Conservation (phyloP, 2,329 filamentous ascomycete genomes). For the Aureobasidium sp. region DNA sequence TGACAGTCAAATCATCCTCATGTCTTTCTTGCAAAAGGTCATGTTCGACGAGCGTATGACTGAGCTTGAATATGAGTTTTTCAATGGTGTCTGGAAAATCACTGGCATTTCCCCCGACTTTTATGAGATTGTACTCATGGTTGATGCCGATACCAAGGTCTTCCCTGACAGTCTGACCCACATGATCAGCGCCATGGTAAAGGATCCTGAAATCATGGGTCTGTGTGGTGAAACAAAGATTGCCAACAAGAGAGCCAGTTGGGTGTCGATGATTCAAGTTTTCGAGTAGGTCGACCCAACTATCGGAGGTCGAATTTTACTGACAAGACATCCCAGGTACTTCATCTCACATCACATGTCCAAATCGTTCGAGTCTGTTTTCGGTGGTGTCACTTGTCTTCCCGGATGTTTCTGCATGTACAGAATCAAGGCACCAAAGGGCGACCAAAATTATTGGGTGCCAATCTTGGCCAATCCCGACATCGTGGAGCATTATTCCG, state of each 20-base stretch:
- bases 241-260: slow-evolving; percentile 90
- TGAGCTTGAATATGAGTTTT: slow-evolving; percentile 98
- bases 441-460: slow-evolving; percentile 98
- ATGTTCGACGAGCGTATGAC: slow-evolving; percentile 99
- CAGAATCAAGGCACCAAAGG: slow-evolving; percentile 97
- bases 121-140: slow-evolving; percentile 97
- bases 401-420: slow-evolving; percentile 99
- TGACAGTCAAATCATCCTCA: slow-evolving; percentile 97
- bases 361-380: slow-evolving; percentile 97
- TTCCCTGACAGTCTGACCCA: slow-evolving; percentile 97
- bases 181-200: slow-evolving; percentile 99
- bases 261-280: slow-evolving; percentile 97
- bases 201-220: slow-evolving; percentile 98
- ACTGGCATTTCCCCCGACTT: slow-evolving; percentile 97
- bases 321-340: slow-evolving; percentile 43
- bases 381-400: slow-evolving; percentile 97
- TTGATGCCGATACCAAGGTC: slow-evolving; percentile 97
- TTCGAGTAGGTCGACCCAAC: slow-evolving; percentile 54
- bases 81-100: slow-evolving; percentile 97
- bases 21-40: slow-evolving; percentile 99
- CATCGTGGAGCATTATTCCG: slow-evolving; percentile 97
- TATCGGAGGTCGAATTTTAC: not conserved
- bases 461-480: slow-evolving; percentile 97
- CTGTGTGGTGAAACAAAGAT: slow-evolving; percentile 99
- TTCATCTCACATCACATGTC: slow-evolving; percentile 97